These are phyloP conservation scores for Trametes maxima DNA, from an alignment of 768 basidiomycete species.

Conservation along the genomic window DNA sequence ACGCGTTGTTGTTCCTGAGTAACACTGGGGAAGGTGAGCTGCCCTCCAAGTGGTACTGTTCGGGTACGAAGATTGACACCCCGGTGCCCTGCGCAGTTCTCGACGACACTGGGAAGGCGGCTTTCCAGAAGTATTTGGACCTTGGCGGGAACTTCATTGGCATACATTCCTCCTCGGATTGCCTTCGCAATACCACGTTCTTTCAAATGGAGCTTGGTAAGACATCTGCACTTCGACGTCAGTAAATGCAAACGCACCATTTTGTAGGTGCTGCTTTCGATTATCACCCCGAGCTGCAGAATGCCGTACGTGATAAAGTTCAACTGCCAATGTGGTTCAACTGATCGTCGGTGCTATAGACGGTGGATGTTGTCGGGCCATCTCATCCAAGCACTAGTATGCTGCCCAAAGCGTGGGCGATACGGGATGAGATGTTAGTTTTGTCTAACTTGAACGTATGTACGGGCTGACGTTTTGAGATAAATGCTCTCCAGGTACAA, in stretches of 20 bases:
- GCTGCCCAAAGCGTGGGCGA: constrained; percentile 38
- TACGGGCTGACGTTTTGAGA: background rate
- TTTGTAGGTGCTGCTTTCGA: constrained; percentile 46
- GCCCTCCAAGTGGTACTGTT: background rate
- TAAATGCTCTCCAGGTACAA: constrained; percentile 38
- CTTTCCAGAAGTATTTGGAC: constrained; percentile 46
- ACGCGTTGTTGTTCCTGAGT: constrained; percentile 47
- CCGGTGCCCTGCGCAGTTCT: constrained; percentile 40
- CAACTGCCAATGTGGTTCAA: background rate
- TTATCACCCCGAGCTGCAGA: constrained; percentile 47
- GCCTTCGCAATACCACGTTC: constrained; percentile 43
- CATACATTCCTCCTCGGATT: constrained; percentile 49
- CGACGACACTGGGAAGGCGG: constrained; percentile 40
- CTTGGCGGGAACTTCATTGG: constrained; percentile 49
- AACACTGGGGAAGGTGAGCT: constrained; percentile 48
- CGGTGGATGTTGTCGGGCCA: constrained; percentile 42
- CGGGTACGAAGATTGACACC: background rate
- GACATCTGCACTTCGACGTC: background rate
- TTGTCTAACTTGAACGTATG: background rate
- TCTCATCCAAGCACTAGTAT: constrained; percentile 47
- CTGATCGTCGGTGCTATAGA: constrained; percentile 25
- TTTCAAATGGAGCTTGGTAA: constrained; percentile 44
- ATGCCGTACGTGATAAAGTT: constrained; percentile 39
- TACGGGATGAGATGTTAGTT: constrained; percentile 42
- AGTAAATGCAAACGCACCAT: background rate